Percentiles rank a stretch among this genome's conserved stretches.
phyloP scores from a whole-genome alignment of 345 rosid species.

The Pelargonium nanum region DNA sequence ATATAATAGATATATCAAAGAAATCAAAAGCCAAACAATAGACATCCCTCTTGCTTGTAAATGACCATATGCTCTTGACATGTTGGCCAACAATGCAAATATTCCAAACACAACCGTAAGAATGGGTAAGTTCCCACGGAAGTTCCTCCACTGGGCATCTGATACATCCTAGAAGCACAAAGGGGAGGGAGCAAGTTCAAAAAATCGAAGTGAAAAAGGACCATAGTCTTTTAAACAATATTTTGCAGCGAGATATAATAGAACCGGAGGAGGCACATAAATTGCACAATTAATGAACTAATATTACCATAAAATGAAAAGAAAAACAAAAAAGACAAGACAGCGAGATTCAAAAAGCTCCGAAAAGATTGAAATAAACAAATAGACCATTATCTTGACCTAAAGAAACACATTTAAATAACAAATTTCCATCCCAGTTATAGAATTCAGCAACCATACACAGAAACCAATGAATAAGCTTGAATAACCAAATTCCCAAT shows the following conservation, averaged over 20 bases:
- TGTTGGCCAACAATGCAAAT: conserved; percentile 41
- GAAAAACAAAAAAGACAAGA: too few species aligned
- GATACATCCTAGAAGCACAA: conserved; percentile 46
- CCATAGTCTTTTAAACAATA: not conserved
- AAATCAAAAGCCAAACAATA: conserved; percentile 56
- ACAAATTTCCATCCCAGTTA: not conserved
- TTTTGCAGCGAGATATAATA: not conserved
- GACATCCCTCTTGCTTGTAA: conserved; percentile 65
- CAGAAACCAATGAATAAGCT: not conserved
- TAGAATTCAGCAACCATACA: not conserved
- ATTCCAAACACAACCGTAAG: conserved; percentile 50
- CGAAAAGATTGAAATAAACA: not conserved
- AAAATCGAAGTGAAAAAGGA: not conserved
- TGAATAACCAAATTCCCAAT: not conserved
- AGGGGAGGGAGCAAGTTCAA: not conserved
- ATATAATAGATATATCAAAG: conserved; percentile 51
- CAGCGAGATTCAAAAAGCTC: not conserved
- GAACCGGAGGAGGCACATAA: not conserved
- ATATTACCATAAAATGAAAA: not conserved
- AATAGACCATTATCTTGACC: not conserved
- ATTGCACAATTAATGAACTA: not conserved
- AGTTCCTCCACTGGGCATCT: conserved; percentile 87
- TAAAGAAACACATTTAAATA: too few species aligned
- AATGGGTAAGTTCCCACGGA: conserved; percentile 63
- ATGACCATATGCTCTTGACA: conserved; percentile 24